These are phyloP conservation scores for Termitomyces sp. DNA, from an alignment of 768 basidiomycete genomes.

Conservation along the genomic window DNA sequence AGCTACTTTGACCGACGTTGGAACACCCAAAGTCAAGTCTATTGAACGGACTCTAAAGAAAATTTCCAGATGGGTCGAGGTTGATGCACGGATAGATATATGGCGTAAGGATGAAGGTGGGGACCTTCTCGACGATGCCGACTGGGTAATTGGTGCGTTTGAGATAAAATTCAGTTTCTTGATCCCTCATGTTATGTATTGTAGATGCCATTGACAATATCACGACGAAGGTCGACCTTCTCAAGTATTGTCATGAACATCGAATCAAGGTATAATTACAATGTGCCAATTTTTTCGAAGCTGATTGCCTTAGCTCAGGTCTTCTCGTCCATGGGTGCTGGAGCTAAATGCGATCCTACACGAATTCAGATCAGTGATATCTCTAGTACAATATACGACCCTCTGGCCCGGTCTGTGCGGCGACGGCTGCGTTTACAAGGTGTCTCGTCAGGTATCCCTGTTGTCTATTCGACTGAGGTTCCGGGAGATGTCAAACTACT, in stretches of 20 bases:
- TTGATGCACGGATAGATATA: constrained; percentile 78
- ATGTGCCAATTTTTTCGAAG: neutral
- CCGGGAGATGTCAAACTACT: constrained; percentile 84
- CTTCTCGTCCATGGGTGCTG: constrained; percentile 96
- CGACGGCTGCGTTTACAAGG: constrained; percentile 61
- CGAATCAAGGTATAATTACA: constrained; percentile 59
- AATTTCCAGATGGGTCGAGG: constrained; percentile 81
- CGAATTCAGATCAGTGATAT: constrained; percentile 95
- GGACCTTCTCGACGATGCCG: constrained; percentile 68
- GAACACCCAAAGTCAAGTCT: constrained; percentile 84
- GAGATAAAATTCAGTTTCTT: neutral
- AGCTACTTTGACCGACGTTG: constrained; percentile 84
- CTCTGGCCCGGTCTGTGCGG: constrained; percentile 87
- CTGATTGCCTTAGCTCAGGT: constrained; percentile 48
- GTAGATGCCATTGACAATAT: constrained; percentile 97
- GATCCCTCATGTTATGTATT: constrained; percentile 4
- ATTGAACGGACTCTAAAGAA: constrained; percentile 62
- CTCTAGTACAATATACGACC: constrained; percentile 88
- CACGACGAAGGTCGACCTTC: constrained; percentile 89
- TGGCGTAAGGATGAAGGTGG: constrained; percentile 85
- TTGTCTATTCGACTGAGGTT: constrained; percentile 94
- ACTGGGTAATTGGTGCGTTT: constrained; percentile 88
- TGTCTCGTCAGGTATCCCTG: constrained; percentile 66
- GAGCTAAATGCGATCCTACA: constrained; percentile 92
- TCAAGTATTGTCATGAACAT: constrained; percentile 81